Evolutionary conservation across 257 asterid genomes (phyloP).

Genomic region (Solanum raphanifolium): DNA sequence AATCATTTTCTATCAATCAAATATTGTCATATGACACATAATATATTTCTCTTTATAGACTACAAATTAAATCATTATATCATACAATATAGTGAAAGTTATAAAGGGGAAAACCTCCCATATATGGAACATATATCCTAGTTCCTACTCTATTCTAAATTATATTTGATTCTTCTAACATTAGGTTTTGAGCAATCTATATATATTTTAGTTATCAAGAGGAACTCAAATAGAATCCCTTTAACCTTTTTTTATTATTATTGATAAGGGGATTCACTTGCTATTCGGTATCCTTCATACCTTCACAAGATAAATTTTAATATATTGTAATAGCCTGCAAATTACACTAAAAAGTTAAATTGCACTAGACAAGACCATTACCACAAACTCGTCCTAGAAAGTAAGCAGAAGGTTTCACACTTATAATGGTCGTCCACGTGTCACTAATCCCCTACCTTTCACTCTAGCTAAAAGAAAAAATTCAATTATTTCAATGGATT

Average conservation of each 20-base stretch:
- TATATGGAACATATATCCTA: not conserved
- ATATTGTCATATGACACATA: not conserved
- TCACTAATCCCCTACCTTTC: not conserved
- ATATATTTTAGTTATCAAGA: not conserved
- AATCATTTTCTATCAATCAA: not conserved
- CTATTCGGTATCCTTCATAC: too few species aligned
- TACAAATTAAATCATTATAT: not conserved
- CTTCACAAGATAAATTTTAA: rapidly evolving
- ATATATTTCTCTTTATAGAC: not conserved
- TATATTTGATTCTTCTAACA: not conserved
- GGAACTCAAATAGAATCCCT: not conserved
- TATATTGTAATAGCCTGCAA: not conserved
- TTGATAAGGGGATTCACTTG: not conserved
- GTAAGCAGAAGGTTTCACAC: too few species aligned
- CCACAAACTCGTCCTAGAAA: not conserved
- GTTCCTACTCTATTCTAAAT: not conserved
- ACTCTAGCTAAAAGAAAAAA: not conserved
- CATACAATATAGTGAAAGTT: not conserved
- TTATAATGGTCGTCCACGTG: too few species aligned
- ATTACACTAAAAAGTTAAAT: not conserved
- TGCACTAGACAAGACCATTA: not conserved
- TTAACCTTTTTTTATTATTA: not conserved
- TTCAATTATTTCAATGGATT: not conserved
- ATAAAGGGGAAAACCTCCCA: not conserved
- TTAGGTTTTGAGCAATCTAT: not conserved